Base-by-base conservation (phyloP, 202 grass and related monocot genomes). In the Cymbopogon flexuosus region DNA sequence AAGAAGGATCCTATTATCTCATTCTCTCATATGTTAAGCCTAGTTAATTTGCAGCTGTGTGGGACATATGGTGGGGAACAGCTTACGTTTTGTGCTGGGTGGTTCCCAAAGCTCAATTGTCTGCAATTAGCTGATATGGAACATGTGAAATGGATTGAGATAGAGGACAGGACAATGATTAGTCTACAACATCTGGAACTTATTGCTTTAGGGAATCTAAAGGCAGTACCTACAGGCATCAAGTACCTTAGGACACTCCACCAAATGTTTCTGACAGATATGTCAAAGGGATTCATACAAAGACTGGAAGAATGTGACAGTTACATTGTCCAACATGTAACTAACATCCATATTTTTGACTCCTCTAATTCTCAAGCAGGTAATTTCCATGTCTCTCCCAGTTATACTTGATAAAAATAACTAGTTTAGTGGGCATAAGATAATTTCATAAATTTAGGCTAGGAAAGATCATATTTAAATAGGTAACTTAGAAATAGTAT, bases 1-100 rank as follows among this genome's bases (percentile, higher is more conserved):
- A 86, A 80, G 77, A 70, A 83, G 15, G 88, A 87, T 84, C 88
- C 84, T 76, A 72, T 87, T 60, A 24, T 21, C n/a, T 75, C 68
- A 8, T 85, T 90, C 3, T 78, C 68, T 80, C 40, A 40, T 27
- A 79, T 87, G 52, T 9, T 18, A 33, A 87, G 78, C 58, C 73
- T 91, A 33, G 77, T 77, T 62, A 14, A 22, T 4, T 45, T 91
- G 31, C 4, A 5, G 40, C 76, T 87, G 47, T 5, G 10, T 30
- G 54, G 58, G 27, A 61, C 77, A n/a, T 91, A 85, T 15, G 11
- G 42, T 35, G 89, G 89, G 23, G 34, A 77, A 63, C 40, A 65
- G 3, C 42, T 90, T 16, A 42, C 29, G 4, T 90, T 90, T 42
- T 24, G 8, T 72, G 27, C n/a, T 36, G 81, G 65, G 12, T 87